Conservation (phyloP, 148 eudicot species). For the Silene uniflora region DNA sequence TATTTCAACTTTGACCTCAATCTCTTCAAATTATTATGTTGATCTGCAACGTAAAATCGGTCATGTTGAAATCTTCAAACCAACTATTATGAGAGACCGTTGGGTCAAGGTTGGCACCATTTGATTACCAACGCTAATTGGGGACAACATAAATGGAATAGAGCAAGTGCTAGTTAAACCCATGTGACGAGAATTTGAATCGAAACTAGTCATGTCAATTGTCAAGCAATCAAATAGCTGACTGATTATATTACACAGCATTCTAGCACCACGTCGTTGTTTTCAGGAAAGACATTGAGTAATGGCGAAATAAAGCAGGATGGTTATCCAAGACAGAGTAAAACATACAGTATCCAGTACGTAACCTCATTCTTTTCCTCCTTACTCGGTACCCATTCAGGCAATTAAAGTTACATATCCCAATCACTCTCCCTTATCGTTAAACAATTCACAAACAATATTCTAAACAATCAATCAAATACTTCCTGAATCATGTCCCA, state of each 20-base stretch:
- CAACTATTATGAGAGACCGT: no score
- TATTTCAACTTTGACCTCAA: no score
- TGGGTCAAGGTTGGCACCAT: no score
- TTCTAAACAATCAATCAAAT: no score
- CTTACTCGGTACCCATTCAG: not conserved
- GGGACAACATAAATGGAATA: no score
- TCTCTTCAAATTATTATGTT: no score
- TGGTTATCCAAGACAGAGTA: not conserved
- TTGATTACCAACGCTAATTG: no score
- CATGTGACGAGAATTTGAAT: not conserved
- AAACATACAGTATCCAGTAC: not conserved
- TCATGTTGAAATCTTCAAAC: no score
- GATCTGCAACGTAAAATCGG: no score
- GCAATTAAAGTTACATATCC: not conserved
- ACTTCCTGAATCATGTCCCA: no score
- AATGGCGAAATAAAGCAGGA: not conserved
- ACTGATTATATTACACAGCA: not conserved
- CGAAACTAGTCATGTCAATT: not conserved
- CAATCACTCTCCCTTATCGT: not conserved
- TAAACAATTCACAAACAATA: no score
- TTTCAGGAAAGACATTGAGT: not conserved
- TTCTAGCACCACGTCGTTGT: not conserved
- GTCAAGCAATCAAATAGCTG: not conserved
- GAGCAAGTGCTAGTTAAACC: not conserved
- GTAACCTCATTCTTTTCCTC: not conserved